A percentile compares a stretch with the other conserved stretches of the same genome.
Evolutionary conservation across 352 stramenopile genomes (phyloP).

Genomic region (Phytopythium cucurbitacearum): DNA sequence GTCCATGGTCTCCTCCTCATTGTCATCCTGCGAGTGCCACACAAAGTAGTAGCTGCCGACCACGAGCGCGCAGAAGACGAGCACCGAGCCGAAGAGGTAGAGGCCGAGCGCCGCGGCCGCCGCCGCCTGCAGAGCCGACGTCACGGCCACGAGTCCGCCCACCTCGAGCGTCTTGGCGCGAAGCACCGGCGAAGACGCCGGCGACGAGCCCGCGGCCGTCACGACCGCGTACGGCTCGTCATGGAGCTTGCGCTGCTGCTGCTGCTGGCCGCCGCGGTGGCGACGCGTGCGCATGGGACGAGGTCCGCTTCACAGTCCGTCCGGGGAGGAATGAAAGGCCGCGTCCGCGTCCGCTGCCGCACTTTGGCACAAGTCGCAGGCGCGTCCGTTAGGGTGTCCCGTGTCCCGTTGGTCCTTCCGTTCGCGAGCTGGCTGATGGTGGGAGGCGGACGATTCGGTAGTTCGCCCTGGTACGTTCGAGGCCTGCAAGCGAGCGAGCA

Average conservation of each 20-base stretch:
- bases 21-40: conserved; percentile 1
- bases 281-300: no score
- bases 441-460: no score
- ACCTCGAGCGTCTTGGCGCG: conserved; percentile 28
- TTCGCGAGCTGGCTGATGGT: no score
- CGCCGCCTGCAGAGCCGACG: conserved; percentile 27
- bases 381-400: no score
- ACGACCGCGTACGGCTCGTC: conserved; percentile 12
- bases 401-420: no score
- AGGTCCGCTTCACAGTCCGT: no score
- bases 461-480: no score
- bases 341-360: no score
- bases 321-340: no score
- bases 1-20: background rate
- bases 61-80: conserved; percentile 33
- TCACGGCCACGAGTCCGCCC: conserved; percentile 28
- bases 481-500: no score
- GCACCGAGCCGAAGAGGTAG: conserved; percentile 31
- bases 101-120: conserved; percentile 17
- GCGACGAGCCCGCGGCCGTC: no score
- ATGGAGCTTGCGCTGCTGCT: conserved; percentile 19
- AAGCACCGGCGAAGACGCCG: background rate
- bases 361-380: no score
- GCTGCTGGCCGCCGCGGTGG: conserved; percentile 4
- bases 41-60: conserved; percentile 11